Base-by-base conservation (phyloP, 352 stramenopile species). In the Globisporangium iwayamae region DNA sequence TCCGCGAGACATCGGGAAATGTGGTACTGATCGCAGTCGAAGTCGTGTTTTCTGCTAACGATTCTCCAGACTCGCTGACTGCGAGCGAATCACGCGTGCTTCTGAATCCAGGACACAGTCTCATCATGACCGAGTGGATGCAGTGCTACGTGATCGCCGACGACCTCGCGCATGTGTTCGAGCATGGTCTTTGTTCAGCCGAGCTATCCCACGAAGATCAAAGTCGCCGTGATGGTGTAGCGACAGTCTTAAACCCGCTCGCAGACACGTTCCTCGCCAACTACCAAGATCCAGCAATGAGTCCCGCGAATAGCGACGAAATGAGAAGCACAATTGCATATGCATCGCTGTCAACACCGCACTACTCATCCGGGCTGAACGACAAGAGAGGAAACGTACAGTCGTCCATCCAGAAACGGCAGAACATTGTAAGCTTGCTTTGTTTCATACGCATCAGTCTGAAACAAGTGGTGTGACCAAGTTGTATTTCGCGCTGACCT, bases 71-170 rank as follows among this genome's bases (percentile, higher is more conserved):
- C 4, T 75, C 65, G 4, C 38, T 71, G 0, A 50, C 63, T 4
- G 55, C 68, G 9, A 72, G 64, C 1, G 75, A 91, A 55, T 87
- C 84, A 7, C 82, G 87, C 8, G 83, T 95, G 39, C 57, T 95
- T 34, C 62, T 95, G 28, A 95, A 88, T 59, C 87, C 87, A 8
- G 87, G 87, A 1, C 63, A 74, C 28, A 92, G 83, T 65, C 72
- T 95, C 20, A 75, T 90, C 56, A 78, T 93, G 74, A 79, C 74
- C 1, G 81, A 91, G 61, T 87, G 79, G 76, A 91, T 89, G 67
- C 79, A 90, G 65, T 92, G 82, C 51, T 95, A 93, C 66, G 87
- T 91, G n/a, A 87, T 95, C 32, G 87, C 87, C 2, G 87, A 95
- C 54, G 87, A 95, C 41, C 69, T 91, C 20, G 79, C 75, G 9